phyloP scores from a whole-genome alignment of 108 stramenopile genomes.

The Cyclotella distinguenda region DNA sequence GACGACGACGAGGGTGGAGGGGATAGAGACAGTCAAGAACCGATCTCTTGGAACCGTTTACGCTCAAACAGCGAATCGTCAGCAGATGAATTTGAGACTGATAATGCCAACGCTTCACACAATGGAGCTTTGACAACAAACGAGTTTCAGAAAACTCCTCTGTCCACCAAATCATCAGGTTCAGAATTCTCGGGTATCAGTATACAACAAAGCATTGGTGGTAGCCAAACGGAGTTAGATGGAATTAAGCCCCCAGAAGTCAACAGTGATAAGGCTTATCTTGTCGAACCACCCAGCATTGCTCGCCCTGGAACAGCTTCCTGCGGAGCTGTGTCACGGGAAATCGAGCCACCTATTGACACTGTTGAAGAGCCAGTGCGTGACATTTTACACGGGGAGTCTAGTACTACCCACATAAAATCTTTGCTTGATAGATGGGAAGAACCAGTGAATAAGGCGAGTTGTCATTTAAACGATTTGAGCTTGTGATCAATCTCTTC shows the following conservation, averaged over 20 bases:
- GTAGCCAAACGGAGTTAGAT: no score
- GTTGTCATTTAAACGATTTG: no score
- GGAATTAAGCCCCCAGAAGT: no score
- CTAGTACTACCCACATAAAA: slow-evolving; percentile 44
- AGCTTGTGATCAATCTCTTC: no score
- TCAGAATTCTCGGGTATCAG: background rate
- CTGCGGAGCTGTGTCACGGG: no score
- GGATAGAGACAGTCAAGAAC: background rate
- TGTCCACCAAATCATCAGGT: background rate
- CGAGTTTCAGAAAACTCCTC: background rate
- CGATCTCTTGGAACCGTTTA: slow-evolving; percentile 33
- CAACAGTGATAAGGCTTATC: no score
- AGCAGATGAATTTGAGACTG: slow-evolving; percentile 6
- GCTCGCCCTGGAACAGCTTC: no score
- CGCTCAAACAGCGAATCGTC: slow-evolving; percentile 17
- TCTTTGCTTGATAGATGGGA: slow-evolving; percentile 71
- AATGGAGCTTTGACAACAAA: background rate
- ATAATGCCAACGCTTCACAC: background rate
- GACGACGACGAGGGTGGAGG: slow-evolving; percentile 11
- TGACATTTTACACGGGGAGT: slow-evolving; percentile 18
- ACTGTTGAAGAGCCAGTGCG: slow-evolving; percentile 33
- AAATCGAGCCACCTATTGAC: slow-evolving; percentile 17
- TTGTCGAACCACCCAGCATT: no score
- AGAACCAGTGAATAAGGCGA: slow-evolving; percentile 66
- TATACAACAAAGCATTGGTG: no score